Evolutionary conservation across 768 basidiomycete genomes (phyloP), one percentile per base, ranked within the genome.

Genomic region (Lactarius akahatsu): DNA sequence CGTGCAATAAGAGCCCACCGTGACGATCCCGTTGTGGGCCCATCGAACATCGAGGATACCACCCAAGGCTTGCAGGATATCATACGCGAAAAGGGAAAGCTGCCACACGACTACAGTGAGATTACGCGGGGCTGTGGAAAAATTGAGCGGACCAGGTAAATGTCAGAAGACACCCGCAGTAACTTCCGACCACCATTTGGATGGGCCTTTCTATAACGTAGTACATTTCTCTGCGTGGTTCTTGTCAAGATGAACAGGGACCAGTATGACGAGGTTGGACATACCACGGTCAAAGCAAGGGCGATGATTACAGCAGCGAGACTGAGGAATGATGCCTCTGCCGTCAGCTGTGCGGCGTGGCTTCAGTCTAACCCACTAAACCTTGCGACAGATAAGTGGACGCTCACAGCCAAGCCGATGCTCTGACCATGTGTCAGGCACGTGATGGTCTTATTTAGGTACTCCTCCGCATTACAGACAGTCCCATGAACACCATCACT

Each of bases 31-130:
- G 7, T 69, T 61, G 50, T 73, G 64, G 9, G 80, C 71, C 79
- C 80, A 81, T 65, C 72, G 74, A 6, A 78, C 63, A 63, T 80
- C 75, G 69, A 80, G 65, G 16, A 77, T 72, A 20, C 77, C 76
- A 0, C 81, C 81, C 16, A 78, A 36, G 0, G 76, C 78, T 67
- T 81, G 80, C 15, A 80, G 36, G 7, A 79, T 59, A 52, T 81
- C 80, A 9, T 77, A 75, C 1, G 32, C 8, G 11, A 75, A 74
- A 10, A 75, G 64, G 11, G 72, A 64, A 18, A 75, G 59, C 73
- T 74, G 32, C 34, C 20, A 50, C 18, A 74, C n/a, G 75, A 62
- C 0, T 71, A 72, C 9, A 26, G 26, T 45, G 26, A 67, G 60
- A 28, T 57, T 16, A 34, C 26, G 60, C 6, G 38, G 43, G n/a